A percentile compares a stretch with the other conserved stretches of the same genome.
Conservation (phyloP, 352 stramenopile species). For the Globisporangium lucens region DNA sequence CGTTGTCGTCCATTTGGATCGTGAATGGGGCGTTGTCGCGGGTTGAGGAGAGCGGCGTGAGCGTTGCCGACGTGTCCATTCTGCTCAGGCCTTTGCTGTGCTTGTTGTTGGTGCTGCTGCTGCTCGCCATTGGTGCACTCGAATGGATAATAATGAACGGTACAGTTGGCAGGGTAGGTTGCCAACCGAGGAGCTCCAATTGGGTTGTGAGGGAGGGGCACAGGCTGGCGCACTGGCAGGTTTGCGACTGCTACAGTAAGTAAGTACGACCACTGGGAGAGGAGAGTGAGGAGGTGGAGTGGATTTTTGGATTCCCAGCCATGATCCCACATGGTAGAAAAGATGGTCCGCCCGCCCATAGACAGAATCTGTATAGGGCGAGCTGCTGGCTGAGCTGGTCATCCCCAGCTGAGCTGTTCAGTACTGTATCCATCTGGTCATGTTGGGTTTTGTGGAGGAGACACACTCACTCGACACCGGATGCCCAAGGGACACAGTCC, state of each 20-base stretch:
- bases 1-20: conserved; percentile 9
- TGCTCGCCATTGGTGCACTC: not conserved
- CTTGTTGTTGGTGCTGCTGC: conserved; percentile 5
- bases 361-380: not conserved
- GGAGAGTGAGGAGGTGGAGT: not conserved
- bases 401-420: conserved; percentile 1
- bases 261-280: not conserved
- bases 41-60: conserved; percentile 13
- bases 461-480: not conserved
- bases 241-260: not conserved
- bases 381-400: not conserved
- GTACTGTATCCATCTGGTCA: conserved; percentile 4
- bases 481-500: not conserved
- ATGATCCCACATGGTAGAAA: not conserved
- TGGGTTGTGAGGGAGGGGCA: conserved; percentile 2
- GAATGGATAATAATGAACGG: not conserved
- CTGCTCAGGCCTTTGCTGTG: not conserved
- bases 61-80: not conserved
- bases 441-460: not conserved
- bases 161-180: not conserved
- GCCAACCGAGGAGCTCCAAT: not conserved
- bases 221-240: not conserved
- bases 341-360: not conserved
- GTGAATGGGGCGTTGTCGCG: conserved; percentile 12
- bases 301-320: conserved; percentile 1